phyloP scores from a whole-genome alignment of 1,284 basidiomycete genomes.

The Ceratobasidium sp. region DNA sequence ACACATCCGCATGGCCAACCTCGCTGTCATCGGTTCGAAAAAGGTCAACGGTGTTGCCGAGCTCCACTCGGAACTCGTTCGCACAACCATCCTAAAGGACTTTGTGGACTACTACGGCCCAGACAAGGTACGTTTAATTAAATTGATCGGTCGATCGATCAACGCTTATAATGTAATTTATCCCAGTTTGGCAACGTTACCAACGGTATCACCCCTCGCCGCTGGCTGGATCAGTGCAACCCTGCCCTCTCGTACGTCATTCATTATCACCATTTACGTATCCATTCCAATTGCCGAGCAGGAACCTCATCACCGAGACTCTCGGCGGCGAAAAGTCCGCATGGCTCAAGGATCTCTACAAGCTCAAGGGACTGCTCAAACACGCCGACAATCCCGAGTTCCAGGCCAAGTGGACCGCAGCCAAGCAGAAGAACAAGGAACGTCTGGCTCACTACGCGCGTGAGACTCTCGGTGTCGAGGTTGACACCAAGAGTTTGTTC shows the following conservation, averaged over 20 bases:
- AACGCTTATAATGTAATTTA: slow-evolving; percentile 6
- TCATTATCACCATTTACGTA: too few relatives aligned
- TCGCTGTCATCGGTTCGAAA: slow-evolving; percentile 71
- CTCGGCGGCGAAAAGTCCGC: slow-evolving; percentile 73
- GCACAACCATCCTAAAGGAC: slow-evolving; percentile 85
- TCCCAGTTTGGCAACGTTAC: slow-evolving; percentile 79
- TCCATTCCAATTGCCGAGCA: slow-evolving; percentile 48
- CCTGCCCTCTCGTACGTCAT: slow-evolving; percentile 62
- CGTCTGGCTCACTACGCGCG: slow-evolving; percentile 81
- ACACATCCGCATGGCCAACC: slow-evolving; percentile 87
- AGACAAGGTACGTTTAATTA: slow-evolving; percentile 62
- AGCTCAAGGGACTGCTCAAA: slow-evolving; percentile 71
- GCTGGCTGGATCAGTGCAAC: slow-evolving; percentile 94
- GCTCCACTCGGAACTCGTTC: slow-evolving; percentile 57
- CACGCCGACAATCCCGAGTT: slow-evolving; percentile 76
- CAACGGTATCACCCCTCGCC: slow-evolving; percentile 84
- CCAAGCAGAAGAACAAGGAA: slow-evolving; percentile 89
- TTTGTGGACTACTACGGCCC: slow-evolving; percentile 84
- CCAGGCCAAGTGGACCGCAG: slow-evolving; percentile 77
- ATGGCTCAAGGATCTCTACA: slow-evolving; percentile 82
- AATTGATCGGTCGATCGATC: slow-evolving; percentile 2
- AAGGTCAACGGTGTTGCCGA: slow-evolving; percentile 97
- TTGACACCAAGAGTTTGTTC: slow-evolving; percentile 81
- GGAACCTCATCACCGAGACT: slow-evolving; percentile 80
- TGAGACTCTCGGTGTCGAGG: slow-evolving; percentile 68